Conservation (phyloP, 495 filamentous ascomycete species). For the Penicillium antarcticum region DNA sequence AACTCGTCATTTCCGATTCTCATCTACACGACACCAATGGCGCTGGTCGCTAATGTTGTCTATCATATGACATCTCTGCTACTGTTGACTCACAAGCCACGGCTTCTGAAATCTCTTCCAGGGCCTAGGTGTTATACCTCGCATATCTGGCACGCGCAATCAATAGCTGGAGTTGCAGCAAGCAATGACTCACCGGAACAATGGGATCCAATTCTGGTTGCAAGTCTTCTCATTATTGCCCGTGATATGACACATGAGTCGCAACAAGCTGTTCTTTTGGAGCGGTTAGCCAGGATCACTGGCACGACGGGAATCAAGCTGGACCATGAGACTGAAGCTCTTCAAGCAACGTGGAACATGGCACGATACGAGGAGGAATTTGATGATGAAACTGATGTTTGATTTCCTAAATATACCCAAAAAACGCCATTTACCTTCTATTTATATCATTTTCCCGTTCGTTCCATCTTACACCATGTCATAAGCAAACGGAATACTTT, state of each 20-base stretch:
- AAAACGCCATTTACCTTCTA: neutral
- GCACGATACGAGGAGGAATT: slow-evolving; percentile 23
- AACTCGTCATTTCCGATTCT: slow-evolving; percentile 24
- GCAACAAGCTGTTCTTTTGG: slow-evolving; percentile 17
- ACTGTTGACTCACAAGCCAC: slow-evolving; percentile 21
- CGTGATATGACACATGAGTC: slow-evolving; percentile 26
- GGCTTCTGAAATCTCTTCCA: slow-evolving; percentile 22
- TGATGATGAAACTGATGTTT: slow-evolving; percentile 13
- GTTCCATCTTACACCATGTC: slow-evolving; percentile 11
- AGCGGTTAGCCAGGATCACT: slow-evolving; percentile 11
- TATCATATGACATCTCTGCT: slow-evolving; percentile 24
- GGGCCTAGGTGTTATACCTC: slow-evolving; percentile 25
- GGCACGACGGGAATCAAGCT: slow-evolving; percentile 20
- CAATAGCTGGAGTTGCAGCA: slow-evolving; percentile 21
- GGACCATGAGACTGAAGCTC: slow-evolving; percentile 10
- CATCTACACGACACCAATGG: slow-evolving; percentile 27
- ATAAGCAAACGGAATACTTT: slow-evolving; percentile 27
- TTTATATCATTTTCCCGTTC: neutral
- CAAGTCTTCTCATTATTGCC: slow-evolving; percentile 17
- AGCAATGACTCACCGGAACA: slow-evolving; percentile 27
- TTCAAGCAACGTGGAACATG: slow-evolving; percentile 15
- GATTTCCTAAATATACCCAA: slow-evolving; percentile 8
- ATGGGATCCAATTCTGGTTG: slow-evolving; percentile 24
- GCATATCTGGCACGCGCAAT: slow-evolving; percentile 28
- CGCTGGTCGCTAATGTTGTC: slow-evolving; percentile 27